Base-by-base conservation (phyloP, 192 early-diverging fungal species). In the Martensiomyces pterosporus region DNA sequence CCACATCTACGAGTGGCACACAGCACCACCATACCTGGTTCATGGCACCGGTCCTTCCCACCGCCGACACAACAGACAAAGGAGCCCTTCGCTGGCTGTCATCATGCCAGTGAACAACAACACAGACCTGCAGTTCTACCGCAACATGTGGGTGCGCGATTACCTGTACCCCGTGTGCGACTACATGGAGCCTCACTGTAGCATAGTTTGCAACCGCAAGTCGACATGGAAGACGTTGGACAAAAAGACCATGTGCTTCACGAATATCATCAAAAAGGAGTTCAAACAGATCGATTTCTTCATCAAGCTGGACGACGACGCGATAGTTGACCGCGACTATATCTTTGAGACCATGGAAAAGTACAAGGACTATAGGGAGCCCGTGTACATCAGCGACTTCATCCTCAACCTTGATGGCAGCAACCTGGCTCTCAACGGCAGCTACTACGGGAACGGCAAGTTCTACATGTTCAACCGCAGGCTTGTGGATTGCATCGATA, bases 401-500 rank as follows among this genome's bases (percentile, higher is more conserved):
- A 24, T 51, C 36, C 29, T 29, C 16, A 39, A 16, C 24, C 17
- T 49, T 21, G 22, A 26, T 25, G 18, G 40, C 34, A 4, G 6
- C 17, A 18, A 40, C 22, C 14, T 25, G 24, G 1, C 32, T 18
- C 21, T 49, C 1, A 23, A 50, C 14, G 48, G 48, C 15, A 40
- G 25, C 1, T 12, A 12, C 1, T 50, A 40, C 16, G 48, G 48
- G 19, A 40, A 50, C 24, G 48, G 48, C 37, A 50, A 50, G 25
- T 50, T 50, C 25, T 50, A 50, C 48, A 50, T 50, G 48, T 50
- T 50, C 18, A 50, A 50, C 34, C 35, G 37, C 6, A 50, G 40
- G 24, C 38, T 50, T 22, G 22, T 50, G 2, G 38, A 50, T 17
- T 50, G 48, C 38, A 17, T 50, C 1, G 48, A 18, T n/a, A 26